Evolutionary conservation across 305 asterid species (phyloP).

Genomic region (Solanum hybrid): DNA sequence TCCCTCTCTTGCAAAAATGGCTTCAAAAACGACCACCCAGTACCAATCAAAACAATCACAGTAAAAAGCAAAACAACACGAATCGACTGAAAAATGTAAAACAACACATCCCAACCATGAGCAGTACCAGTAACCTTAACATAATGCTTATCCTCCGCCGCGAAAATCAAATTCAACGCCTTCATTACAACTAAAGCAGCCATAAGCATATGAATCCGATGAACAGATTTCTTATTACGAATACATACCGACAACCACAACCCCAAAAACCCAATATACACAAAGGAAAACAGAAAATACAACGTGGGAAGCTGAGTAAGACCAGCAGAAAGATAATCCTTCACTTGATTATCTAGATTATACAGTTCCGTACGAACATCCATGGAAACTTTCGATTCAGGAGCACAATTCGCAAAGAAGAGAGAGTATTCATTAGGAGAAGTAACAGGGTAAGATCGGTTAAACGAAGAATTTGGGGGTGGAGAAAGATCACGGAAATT

Average conservation of each 20-base stretch:
- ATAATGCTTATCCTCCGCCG: slow-evolving; percentile 88
- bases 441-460: slow-evolving; percentile 47
- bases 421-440: slow-evolving; percentile 66
- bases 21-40: slow-evolving; percentile 96
- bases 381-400: slow-evolving; percentile 66
- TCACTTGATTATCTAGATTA: slow-evolving; percentile 48
- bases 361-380: slow-evolving; percentile 63
- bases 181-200: slow-evolving; percentile 61
- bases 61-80: slow-evolving; percentile 78
- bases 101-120: slow-evolving; percentile 94
- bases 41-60: slow-evolving; percentile 80
- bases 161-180: slow-evolving; percentile 72
- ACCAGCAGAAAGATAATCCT: slow-evolving; percentile 82
- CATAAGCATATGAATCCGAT: slow-evolving; percentile 83
- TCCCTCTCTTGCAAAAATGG: slow-evolving; percentile 90
- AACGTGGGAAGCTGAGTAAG: slow-evolving; percentile 56
- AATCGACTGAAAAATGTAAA: slow-evolving; percentile 73
- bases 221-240: slow-evolving; percentile 46
- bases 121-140: slow-evolving; percentile 93
- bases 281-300: slow-evolving; percentile 52
- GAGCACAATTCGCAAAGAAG: slow-evolving; percentile 77
- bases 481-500: slow-evolving; percentile 70
- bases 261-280: slow-evolving; percentile 48
- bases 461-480: slow-evolving; percentile 57
- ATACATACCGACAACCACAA: slow-evolving; percentile 48